phyloP scores from a whole-genome alignment of 768 basidiomycete species.

The Trametes coccinea region DNA sequence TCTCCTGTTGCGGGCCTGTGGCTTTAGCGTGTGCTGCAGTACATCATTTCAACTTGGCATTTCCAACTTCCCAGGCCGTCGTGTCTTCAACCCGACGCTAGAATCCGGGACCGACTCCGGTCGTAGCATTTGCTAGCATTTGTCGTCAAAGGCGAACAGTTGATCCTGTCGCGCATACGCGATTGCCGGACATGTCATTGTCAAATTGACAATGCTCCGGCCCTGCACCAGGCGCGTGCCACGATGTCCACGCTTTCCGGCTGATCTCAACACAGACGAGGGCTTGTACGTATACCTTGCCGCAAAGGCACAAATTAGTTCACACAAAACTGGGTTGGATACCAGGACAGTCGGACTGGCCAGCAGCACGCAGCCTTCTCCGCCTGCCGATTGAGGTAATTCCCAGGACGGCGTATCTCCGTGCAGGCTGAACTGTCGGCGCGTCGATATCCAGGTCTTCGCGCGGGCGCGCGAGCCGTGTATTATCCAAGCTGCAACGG shows the following conservation, averaged over 20 bases:
- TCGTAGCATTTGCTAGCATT: too few relatives aligned
- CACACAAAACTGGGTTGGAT: background rate
- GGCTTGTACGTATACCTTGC: background rate
- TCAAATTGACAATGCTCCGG: background rate
- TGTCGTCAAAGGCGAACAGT: background rate
- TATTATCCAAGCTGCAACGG: background rate
- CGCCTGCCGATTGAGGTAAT: background rate
- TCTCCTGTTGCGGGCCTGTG: background rate
- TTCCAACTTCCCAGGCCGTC: too few relatives aligned
- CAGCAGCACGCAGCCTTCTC: background rate
- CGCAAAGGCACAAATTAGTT: background rate
- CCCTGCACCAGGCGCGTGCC: background rate
- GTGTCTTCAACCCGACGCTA: too few relatives aligned
- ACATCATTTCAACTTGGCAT: too few relatives aligned
- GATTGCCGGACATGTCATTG: constrained; percentile 2
- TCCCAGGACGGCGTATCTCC: constrained; percentile 1
- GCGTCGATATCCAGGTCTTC: background rate
- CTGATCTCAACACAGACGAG: background rate
- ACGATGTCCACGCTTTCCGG: background rate
- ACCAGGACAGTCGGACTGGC: background rate
- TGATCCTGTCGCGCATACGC: constrained; percentile 8
- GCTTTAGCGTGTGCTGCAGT: background rate
- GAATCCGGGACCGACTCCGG: background rate
- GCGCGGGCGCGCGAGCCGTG: background rate
- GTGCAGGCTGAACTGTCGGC: background rate